Evolutionary conservation across 2,329 filamentous ascomycete genomes (phyloP).

Genomic region (Clarireedia homoeocarpa): DNA sequence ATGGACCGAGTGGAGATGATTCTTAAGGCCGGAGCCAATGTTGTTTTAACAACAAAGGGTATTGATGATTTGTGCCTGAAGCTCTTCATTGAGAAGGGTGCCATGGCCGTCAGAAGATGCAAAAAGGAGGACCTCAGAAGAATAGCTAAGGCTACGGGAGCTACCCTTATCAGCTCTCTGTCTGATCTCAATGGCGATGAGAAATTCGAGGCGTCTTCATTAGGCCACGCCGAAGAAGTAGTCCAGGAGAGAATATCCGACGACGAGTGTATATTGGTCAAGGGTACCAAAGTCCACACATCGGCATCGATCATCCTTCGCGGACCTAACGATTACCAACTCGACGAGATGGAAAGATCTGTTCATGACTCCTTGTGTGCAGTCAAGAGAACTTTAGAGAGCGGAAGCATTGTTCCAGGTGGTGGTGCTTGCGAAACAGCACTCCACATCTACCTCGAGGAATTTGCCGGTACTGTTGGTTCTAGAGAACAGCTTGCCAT

Average conservation of each 20-base stretch:
- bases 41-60: constrained; percentile 93
- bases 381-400: constrained; percentile 94
- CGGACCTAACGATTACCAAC: constrained; percentile 88
- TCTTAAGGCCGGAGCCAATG: constrained; percentile 92
- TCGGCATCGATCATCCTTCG: constrained; percentile 95
- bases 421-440: constrained; percentile 98
- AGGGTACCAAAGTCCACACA: constrained; percentile 88
- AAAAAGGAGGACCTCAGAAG: constrained; percentile 97
- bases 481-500: constrained; percentile 97
- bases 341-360: constrained; percentile 99
- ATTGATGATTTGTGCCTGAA: constrained; percentile 96
- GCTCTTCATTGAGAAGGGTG: constrained; percentile 86
- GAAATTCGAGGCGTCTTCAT: constrained; percentile 82
- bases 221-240: constrained; percentile 91
- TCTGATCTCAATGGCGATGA: constrained; percentile 97
- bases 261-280: constrained; percentile 95
- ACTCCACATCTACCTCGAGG: constrained; percentile 96
- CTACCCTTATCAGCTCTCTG: constrained; percentile 83
- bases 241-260: constrained; percentile 98
- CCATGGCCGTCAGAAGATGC: constrained; percentile 91
- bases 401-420: constrained; percentile 91
- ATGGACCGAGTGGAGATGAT: constrained; percentile 96
- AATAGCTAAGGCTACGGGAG: constrained; percentile 93
- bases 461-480: constrained; percentile 94
- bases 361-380: constrained; percentile 95